Percentiles rank a stretch among this genome's conserved stretches.
phyloP scores from a whole-genome alignment of 768 basidiomycete species.

The Serendipita vermifera region DNA sequence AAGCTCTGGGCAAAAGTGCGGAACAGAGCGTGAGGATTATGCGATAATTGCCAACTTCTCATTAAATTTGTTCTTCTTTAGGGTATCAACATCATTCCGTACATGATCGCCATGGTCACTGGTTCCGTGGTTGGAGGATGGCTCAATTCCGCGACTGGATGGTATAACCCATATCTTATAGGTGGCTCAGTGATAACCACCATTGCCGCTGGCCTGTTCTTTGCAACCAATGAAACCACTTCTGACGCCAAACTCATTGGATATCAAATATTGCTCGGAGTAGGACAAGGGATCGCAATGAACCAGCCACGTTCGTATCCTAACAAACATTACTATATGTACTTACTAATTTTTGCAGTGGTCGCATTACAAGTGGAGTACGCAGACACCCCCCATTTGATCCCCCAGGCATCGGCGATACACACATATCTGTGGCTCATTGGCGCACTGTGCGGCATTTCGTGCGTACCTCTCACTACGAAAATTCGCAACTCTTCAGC shows the following conservation, averaged over 20 bases:
- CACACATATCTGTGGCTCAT: constrained; percentile 24
- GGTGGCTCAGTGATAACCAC: constrained; percentile 23
- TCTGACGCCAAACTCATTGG: constrained; percentile 22
- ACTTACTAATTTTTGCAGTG: constrained; percentile 16
- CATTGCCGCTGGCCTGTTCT: constrained; percentile 27
- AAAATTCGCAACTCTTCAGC: background rate
- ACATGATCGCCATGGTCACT: constrained; percentile 19
- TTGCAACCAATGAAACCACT: constrained; percentile 22
- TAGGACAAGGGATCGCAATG: constrained; percentile 23
- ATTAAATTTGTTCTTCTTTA: too few species aligned
- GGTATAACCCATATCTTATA: constrained; percentile 26
- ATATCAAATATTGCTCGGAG: constrained; percentile 26
- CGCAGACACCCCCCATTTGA: constrained; percentile 20
- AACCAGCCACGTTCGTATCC: constrained; percentile 10
- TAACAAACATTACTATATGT: background rate
- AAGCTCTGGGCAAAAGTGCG: constrained; percentile 20
- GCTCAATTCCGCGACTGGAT: constrained; percentile 22
- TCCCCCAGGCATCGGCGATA: constrained; percentile 25
- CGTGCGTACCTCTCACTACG: constrained; percentile 7
- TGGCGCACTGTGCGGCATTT: constrained; percentile 20
- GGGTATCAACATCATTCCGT: constrained; percentile 25
- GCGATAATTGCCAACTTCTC: constrained; percentile 21
- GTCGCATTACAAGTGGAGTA: constrained; percentile 29
- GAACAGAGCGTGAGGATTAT: too few species aligned
- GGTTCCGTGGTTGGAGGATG: constrained; percentile 14